Evolutionary conservation across 176 grass and related monocot species (phyloP).

Genomic region (Pharus latifolius): DNA sequence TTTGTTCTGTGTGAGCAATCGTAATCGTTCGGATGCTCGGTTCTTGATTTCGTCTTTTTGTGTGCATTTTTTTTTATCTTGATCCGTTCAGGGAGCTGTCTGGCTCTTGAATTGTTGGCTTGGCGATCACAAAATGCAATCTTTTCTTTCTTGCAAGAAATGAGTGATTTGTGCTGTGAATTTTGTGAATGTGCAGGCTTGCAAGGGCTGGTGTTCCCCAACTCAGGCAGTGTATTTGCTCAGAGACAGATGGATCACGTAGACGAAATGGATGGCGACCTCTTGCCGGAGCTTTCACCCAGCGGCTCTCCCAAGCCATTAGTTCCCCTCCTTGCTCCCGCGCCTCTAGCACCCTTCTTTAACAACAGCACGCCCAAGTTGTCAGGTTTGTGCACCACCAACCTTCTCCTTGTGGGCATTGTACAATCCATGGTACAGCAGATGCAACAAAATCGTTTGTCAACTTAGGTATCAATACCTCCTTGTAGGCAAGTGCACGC

Average conservation of each 20-base stretch:
- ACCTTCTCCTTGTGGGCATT: too few relatives aligned
- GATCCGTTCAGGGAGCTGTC: background rate
- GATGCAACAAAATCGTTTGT: background rate
- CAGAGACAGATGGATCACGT: slow-evolving; percentile 22
- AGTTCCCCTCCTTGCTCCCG: slow-evolving; percentile 57
- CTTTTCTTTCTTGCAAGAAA: background rate
- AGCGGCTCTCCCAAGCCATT: slow-evolving; percentile 61
- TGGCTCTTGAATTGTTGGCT: background rate
- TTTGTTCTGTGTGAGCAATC: background rate
- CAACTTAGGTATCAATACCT: background rate
- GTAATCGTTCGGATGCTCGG: background rate
- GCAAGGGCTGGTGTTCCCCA: slow-evolving; percentile 9
- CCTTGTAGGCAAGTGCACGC: slow-evolving; percentile 51
- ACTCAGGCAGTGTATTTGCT: slow-evolving; percentile 25
- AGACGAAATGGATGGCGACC: slow-evolving; percentile 19
- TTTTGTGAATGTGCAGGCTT: slow-evolving; percentile 43
- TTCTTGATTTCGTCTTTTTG: background rate
- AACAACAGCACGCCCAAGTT: slow-evolving; percentile 78
- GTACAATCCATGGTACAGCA: background rate
- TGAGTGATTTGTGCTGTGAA: background rate
- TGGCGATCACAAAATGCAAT: background rate
- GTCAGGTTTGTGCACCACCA: slow-evolving; percentile 42
- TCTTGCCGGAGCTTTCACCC: slow-evolving; percentile 62
- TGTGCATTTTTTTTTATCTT: background rate
- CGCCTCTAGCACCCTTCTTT: slow-evolving; percentile 75